Percentiles rank a stretch among this genome's conserved stretches.
Evolutionary conservation across 768 basidiomycete genomes (phyloP).

Genomic region (Termitomyces sp.): DNA sequence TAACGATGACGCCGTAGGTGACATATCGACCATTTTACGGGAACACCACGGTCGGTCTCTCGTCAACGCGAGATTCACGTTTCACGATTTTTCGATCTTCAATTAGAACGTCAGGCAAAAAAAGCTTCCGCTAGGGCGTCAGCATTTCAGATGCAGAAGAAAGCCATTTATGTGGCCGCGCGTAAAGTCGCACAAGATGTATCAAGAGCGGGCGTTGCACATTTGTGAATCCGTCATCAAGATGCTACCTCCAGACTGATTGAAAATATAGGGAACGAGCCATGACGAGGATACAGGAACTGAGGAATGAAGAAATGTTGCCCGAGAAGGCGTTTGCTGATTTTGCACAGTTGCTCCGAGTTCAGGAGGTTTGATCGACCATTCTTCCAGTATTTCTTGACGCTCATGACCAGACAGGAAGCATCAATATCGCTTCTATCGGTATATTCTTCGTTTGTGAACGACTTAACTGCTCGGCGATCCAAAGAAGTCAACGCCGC

Average conservation of each 20-base stretch:
- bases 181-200: constrained; percentile 25
- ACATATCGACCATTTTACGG: constrained; percentile 9
- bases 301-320: constrained; percentile 22
- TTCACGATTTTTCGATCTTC: background rate
- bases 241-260: background rate
- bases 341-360: constrained; percentile 16
- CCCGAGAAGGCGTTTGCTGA: constrained; percentile 21
- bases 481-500: constrained; percentile 27
- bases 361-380: constrained; percentile 19
- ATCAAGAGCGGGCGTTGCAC: constrained; percentile 20
- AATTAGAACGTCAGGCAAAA: constrained; percentile 23
- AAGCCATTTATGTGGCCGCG: constrained; percentile 26
- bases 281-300: constrained; percentile 17
- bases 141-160: constrained; percentile 26
- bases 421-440: constrained; percentile 17
- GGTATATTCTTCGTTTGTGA: constrained; percentile 21
- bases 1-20: background rate
- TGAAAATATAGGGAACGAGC: constrained; percentile 23
- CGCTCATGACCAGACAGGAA: constrained; percentile 12
- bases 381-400: background rate
- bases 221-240: constrained; percentile 18
- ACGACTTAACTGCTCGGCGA: constrained; percentile 29
- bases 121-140: constrained; percentile 18
- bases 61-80: background rate
- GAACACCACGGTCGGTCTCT: constrained; percentile 11